Percentiles rank a stretch among this genome's conserved stretches.
Evolutionary conservation across 257 asterid genomes (phyloP).

Genomic region (Cordia subcordata): DNA sequence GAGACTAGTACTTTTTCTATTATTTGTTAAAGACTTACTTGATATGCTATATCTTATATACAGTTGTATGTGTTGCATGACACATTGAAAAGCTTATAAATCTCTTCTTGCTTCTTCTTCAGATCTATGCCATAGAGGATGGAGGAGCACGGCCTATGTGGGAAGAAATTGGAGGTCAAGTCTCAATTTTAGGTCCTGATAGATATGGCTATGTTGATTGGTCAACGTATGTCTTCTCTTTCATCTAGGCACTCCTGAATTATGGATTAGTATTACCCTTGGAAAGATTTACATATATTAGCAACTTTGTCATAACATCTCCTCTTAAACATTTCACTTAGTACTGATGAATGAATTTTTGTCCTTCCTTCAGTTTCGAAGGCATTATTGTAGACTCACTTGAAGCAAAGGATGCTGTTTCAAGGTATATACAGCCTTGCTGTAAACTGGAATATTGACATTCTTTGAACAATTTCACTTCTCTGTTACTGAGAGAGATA

Average conservation of each 20-base stretch:
- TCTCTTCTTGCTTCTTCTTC: slow-evolving; percentile 23
- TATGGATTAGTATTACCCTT: slow-evolving; percentile 11
- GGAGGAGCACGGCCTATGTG: slow-evolving; percentile 65
- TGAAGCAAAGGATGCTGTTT: slow-evolving; percentile 72
- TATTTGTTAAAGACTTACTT: neutral
- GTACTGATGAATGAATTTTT: slow-evolving; percentile 22
- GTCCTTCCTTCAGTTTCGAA: slow-evolving; percentile 64
- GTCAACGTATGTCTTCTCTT: slow-evolving; percentile 66
- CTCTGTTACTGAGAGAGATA: too few species aligned
- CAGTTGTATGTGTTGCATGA: neutral
- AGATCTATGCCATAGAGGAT: slow-evolving; percentile 73
- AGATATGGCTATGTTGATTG: slow-evolving; percentile 77
- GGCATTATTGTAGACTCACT: slow-evolving; percentile 80
- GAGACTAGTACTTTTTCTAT: neutral
- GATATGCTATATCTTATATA: neutral
- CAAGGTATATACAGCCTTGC: slow-evolving; percentile 54
- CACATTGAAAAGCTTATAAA: slow-evolving; percentile 2
- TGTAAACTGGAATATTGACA: neutral
- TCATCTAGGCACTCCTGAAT: slow-evolving; percentile 14
- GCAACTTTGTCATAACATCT: slow-evolving; percentile 10
- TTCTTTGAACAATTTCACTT: neutral
- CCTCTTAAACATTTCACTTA: slow-evolving; percentile 12
- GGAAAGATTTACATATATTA: slow-evolving; percentile 16
- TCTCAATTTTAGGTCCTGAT: slow-evolving; percentile 71
- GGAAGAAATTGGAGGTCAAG: slow-evolving; percentile 76